A percentile compares a stretch with the other conserved stretches of the same genome.
phyloP scores from a whole-genome alignment of 2,329 filamentous ascomycete species.

The Phoma sp. region DNA sequence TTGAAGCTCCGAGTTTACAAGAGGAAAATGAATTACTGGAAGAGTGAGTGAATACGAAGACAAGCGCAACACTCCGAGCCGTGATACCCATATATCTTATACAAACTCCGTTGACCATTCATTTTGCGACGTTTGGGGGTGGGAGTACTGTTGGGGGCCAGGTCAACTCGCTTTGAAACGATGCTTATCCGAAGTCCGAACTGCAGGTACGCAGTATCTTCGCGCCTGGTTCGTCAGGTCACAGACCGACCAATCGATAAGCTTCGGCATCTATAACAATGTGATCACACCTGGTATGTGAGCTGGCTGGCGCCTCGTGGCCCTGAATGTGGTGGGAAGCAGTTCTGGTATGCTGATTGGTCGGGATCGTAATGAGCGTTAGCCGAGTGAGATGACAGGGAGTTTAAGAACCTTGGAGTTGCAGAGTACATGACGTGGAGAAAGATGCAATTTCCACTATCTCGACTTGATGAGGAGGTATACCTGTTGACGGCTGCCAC shows the following conservation, averaged over 20 bases:
- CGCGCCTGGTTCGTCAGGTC: conserved; percentile 14
- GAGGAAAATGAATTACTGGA: conserved; percentile 10
- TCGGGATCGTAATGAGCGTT: conserved; percentile 8
- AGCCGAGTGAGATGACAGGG: conserved; percentile 4
- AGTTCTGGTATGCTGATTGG: conserved; percentile 10
- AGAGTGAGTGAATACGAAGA: conserved; percentile 1
- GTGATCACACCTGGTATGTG: conserved; percentile 2
- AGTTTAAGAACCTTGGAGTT: conserved; percentile 9
- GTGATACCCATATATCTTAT: conserved; percentile 3
- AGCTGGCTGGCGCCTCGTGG: conserved; percentile 19
- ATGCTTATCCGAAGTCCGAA: conserved; percentile 19
- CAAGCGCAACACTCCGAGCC: background rate
- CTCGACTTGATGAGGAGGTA: background rate
- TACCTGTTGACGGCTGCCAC: background rate
- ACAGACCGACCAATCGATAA: conserved; percentile 14
- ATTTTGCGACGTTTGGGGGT: background rate
- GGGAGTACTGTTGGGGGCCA: conserved; percentile 5
- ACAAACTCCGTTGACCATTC: background rate
- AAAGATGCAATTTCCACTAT: conserved; percentile 11
- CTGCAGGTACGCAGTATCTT: conserved; percentile 17
- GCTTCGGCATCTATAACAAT: conserved; percentile 2
- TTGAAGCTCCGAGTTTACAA: conserved; percentile 2
- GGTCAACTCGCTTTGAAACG: conserved; percentile 14
- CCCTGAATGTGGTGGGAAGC: conserved; percentile 3
- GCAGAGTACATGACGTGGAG: conserved; percentile 16